Evolutionary conservation across 1,139 yeast genomes (phyloP).

Genomic region (Eremothecium sinecaudum): DNA sequence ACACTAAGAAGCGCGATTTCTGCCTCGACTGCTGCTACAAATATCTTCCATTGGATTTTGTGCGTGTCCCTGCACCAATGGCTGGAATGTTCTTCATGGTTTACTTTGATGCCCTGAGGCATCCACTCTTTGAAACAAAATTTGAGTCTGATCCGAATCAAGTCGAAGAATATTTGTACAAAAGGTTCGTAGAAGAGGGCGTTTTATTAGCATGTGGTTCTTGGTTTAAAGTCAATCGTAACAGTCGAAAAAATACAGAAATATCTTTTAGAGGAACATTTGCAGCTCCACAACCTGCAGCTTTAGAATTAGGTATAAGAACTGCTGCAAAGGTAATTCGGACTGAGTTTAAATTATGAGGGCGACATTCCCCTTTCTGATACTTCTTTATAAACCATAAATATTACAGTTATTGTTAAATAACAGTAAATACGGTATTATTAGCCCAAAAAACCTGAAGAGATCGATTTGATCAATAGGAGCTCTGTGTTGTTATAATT

Average conservation of each 20-base stretch:
- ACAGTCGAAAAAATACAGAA: slow-evolving; percentile 39
- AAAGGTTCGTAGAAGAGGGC: slow-evolving; percentile 54
- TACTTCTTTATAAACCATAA: too few relatives aligned
- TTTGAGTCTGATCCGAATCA: slow-evolving; percentile 43
- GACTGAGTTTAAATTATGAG: slow-evolving; percentile 9
- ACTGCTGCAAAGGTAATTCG: slow-evolving; percentile 52
- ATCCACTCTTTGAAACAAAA: slow-evolving; percentile 56
- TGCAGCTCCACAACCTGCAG: slow-evolving; percentile 68
- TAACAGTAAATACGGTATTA: too few relatives aligned
- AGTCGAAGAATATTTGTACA: slow-evolving; percentile 59
- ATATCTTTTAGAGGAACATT: slow-evolving; percentile 86
- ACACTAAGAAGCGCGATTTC: slow-evolving; percentile 65
- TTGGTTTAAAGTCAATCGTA: slow-evolving; percentile 55
- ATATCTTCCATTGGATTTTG: slow-evolving; percentile 46
- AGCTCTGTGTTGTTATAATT: too few relatives aligned
- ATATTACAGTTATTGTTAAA: too few relatives aligned
- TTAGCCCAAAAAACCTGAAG: too few relatives aligned
- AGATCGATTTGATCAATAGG: too few relatives aligned
- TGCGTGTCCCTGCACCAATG: slow-evolving; percentile 58
- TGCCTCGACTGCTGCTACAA: slow-evolving; percentile 60
- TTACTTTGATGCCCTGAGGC: slow-evolving; percentile 64
- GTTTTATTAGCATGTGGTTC: slow-evolving; percentile 81
- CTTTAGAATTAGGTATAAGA: slow-evolving; percentile 50
- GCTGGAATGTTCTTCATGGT: slow-evolving; percentile 95
- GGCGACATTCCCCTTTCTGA: too few relatives aligned